Evolutionary conservation across 306 rosid species (phyloP).

Genomic region (Ormosia emarginata): DNA sequence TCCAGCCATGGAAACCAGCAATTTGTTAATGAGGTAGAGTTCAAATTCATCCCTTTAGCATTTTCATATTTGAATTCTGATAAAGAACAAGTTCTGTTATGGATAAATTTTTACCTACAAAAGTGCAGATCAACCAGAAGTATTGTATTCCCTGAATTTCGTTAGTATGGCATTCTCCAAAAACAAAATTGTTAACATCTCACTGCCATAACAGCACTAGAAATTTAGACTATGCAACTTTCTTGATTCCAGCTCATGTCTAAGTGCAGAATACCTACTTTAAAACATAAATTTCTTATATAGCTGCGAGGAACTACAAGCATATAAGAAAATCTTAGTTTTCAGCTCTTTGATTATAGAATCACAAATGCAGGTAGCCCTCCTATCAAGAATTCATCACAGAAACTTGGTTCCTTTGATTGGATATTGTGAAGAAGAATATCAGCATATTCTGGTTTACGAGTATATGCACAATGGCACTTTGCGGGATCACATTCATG

Average conservation of each 20-base stretch:
- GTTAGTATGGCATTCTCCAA: neutral
- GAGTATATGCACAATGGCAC: conserved; percentile 93
- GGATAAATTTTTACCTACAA: neutral
- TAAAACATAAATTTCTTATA: neutral
- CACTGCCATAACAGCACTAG: neutral
- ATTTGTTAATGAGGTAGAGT: conserved; percentile 70
- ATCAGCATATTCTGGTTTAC: conserved; percentile 67
- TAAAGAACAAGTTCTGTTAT: neutral
- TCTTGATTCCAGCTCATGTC: neutral
- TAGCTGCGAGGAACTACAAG: neutral
- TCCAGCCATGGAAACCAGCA: conserved; percentile 64
- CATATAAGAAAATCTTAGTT: conserved; percentile 3
- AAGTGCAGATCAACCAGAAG: neutral
- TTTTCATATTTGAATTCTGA: neutral
- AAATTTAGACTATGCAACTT: neutral
- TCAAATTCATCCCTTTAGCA: conserved; percentile 2
- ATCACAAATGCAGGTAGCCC: conserved; percentile 64
- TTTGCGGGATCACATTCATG: conserved; percentile 69
- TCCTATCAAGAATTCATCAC: conserved; percentile 86
- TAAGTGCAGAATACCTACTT: neutral
- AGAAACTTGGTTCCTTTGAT: conserved; percentile 88
- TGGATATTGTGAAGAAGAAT: conserved; percentile 84
- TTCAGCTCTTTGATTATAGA: conserved; percentile 23
- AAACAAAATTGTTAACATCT: neutral
- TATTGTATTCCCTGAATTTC: neutral